Evolutionary conservation across 176 grass and related monocot species (phyloP), one percentile per base, ranked within the genome.

Genomic region (Thinopyrum elongatum): DNA sequence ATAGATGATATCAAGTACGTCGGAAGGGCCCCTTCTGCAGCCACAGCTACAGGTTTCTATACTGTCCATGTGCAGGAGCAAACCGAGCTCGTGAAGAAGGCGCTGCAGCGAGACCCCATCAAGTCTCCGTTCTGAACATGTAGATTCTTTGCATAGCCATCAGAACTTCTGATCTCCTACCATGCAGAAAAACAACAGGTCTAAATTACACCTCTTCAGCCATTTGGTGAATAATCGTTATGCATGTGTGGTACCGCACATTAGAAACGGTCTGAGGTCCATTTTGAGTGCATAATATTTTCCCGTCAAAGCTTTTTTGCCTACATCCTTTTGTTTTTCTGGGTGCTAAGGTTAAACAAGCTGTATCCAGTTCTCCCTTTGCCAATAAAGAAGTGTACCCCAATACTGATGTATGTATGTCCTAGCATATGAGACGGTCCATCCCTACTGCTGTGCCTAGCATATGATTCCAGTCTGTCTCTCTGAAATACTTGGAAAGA

Each of bases 1-100:
- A 83, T 92, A 27, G 97, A 99, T 72, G 93, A 99, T 79, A 99
- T 99, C 87, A 99, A 96, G 70, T 99, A 99, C 3, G 87, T 65
- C 0, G 97, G 94, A 63, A 90, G 97, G 76, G 94, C 90, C 7
- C 92, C 97, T 3, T 99, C 97, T 21, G 97, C 97, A 26, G 97
- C 97, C 59, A 99, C 97, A 3, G 97, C 97, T 30, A 99, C 97
- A 10, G 97, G 94, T 70, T 99, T 99, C 90, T 91, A 83, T 68
- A 59, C 92, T 3, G 79, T 93, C 31, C 97, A 99, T 77, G 88
- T 88, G 66, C 88, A 99, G 72, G 97, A 99, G 86, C 97, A 99
- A 78, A 76, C 88, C 3, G 97, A 92, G 80, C 85, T 99, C 16
- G 88, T 99, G 65, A 77, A 80, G 82, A 99, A 94, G 80, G 97